Percentiles rank a stretch among this genome's conserved stretches.
phyloP scores from a whole-genome alignment of 306 rosid genomes.

The Fragaria vesca region DNA sequence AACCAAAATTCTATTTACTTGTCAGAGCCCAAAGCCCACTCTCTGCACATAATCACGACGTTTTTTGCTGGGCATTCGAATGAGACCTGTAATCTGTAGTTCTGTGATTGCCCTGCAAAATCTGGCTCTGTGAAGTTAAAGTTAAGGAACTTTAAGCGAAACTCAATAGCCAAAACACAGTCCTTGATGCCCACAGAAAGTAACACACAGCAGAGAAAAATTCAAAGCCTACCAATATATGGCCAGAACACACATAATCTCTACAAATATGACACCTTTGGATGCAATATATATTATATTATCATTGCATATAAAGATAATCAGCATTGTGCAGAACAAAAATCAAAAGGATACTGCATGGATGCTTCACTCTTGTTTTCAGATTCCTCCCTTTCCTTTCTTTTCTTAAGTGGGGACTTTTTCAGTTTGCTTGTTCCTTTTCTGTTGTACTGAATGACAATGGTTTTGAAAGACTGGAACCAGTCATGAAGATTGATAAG shows the following conservation, averaged over 20 bases:
- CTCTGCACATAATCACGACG: constrained; percentile 85
- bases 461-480: constrained; percentile 79
- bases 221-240: background rate
- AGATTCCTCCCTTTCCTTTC: constrained; percentile 44
- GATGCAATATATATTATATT: background rate
- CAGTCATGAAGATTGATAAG: constrained; percentile 94
- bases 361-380: constrained; percentile 64
- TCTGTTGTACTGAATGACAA: constrained; percentile 38
- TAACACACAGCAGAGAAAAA: background rate
- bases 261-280: background rate
- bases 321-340: constrained; percentile 14
- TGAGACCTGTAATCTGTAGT: constrained; percentile 78
- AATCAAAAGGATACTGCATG: constrained; percentile 79
- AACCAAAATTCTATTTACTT: background rate
- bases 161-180: background rate
- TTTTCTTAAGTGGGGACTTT: constrained; percentile 68
- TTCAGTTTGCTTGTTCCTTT: constrained; percentile 57
- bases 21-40: constrained; percentile 79
- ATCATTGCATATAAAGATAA: background rate
- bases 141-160: constrained; percentile 48
- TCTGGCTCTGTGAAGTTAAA: constrained; percentile 59
- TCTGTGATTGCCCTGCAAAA: constrained; percentile 85
- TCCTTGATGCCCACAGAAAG: background rate
- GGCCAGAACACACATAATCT: background rate
- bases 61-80: constrained; percentile 89